Percentiles rank a stretch among this genome's conserved stretches.
phyloP scores from a whole-genome alignment of 495 filamentous ascomycete species.

The Schizothecium vesticola region DNA sequence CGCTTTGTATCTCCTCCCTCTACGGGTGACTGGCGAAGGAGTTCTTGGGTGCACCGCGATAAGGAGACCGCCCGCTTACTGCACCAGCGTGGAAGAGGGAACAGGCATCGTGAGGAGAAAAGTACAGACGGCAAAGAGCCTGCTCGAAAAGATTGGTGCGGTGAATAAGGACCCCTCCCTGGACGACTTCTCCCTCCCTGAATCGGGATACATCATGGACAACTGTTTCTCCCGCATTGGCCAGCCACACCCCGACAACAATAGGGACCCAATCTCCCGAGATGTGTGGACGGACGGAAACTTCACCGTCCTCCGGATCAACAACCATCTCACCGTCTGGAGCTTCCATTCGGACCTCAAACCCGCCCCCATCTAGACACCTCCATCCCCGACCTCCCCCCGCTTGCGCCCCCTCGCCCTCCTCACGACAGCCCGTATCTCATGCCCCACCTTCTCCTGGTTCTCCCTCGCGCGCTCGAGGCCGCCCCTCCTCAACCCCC shows the following conservation, averaged over 20 bases:
- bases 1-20: neutral
- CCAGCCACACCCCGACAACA: neutral
- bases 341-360: conserved; percentile 13
- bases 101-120: neutral
- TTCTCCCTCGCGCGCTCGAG: conserved; percentile 32
- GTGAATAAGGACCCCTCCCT: neutral
- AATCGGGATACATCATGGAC: neutral
- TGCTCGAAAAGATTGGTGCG: neutral
- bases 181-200: neutral
- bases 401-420: neutral
- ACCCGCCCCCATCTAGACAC: neutral
- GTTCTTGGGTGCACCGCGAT: neutral
- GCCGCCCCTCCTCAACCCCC: conserved; percentile 27
- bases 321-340: conserved; percentile 4
- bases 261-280: neutral
- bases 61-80: neutral
- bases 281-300: conserved; percentile 5
- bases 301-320: neutral
- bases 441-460: conserved; percentile 25
- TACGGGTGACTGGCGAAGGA: neutral
- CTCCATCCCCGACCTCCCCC: neutral
- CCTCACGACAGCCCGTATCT: conserved; percentile 6
- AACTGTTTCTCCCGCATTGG: neutral
- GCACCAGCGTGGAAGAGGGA: neutral
- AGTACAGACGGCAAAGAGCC: neutral